phyloP scores from a whole-genome alignment of 2,329 filamentous ascomycete genomes.

The Botryosphaeria agaves region DNA sequence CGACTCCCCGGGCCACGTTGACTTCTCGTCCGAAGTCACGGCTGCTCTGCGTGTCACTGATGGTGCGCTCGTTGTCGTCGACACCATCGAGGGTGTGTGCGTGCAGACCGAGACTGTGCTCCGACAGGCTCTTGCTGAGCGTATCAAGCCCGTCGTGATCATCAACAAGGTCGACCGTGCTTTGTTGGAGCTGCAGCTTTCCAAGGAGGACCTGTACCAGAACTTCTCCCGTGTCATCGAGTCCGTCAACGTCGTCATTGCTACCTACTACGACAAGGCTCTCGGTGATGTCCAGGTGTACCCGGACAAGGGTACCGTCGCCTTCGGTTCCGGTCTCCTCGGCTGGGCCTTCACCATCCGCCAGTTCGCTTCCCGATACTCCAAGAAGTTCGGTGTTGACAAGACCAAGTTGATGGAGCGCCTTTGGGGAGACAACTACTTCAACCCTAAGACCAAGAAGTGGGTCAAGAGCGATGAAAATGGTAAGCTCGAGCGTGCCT shows the following conservation, averaged over 20 bases:
- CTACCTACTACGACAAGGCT: constrained; percentile 93
- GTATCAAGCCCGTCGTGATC: constrained; percentile 98
- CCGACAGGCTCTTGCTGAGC: constrained; percentile 96
- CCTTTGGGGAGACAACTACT: constrained; percentile 99
- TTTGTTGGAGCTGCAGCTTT: constrained; percentile 95
- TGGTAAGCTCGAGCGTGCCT: constrained; percentile 87
- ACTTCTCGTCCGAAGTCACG: constrained; percentile 99
- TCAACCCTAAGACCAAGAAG: constrained; percentile 99
- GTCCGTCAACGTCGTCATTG: constrained; percentile 99
- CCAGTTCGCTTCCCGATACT: constrained; percentile 89
- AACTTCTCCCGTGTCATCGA: constrained; percentile 99
- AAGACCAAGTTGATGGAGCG: constrained; percentile 99
- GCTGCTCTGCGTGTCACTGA: constrained; percentile 99
- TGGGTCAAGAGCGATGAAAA: constrained; percentile 88
- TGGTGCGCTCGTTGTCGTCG: constrained; percentile 98
- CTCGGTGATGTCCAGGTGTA: constrained; percentile 98
- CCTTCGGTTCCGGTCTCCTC: constrained; percentile 98
- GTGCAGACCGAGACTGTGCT: constrained; percentile 99
- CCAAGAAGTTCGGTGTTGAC: constrained; percentile 99
- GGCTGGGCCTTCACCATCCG: constrained; percentile 99
- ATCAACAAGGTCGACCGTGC: constrained; percentile 99
- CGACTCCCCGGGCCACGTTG: constrained; percentile 99
- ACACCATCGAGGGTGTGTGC: constrained; percentile 99
- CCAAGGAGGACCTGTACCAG: constrained; percentile 99
- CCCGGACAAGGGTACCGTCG: constrained; percentile 92